Evolutionary conservation across 2,329 filamentous ascomycete genomes (phyloP).

Genomic region (Penicillium crustosum): DNA sequence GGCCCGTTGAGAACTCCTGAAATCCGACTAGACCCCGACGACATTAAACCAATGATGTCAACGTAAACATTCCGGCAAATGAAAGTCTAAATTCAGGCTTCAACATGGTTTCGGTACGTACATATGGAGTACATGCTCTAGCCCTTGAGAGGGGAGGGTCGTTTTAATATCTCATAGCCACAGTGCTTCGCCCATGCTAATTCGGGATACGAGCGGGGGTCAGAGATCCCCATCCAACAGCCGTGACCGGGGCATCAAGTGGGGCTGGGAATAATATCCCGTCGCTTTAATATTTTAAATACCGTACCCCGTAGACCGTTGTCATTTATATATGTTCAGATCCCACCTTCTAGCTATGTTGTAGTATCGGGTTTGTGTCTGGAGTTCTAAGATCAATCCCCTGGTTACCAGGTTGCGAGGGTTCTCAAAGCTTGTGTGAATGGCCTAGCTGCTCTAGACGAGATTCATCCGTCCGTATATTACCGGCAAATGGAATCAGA

Average conservation of each 20-base stretch:
- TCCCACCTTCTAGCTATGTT: neutral
- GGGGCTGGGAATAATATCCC: neutral
- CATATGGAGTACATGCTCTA: no score
- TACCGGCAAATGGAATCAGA: no score
- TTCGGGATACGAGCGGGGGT: neutral
- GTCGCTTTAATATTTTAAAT: no score
- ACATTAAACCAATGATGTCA: neutral
- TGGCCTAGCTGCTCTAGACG: neutral
- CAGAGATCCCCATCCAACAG: neutral
- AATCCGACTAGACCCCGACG: neutral
- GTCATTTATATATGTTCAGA: neutral
- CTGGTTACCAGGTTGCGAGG: neutral
- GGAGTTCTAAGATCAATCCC: neutral
- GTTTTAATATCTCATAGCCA: neutral
- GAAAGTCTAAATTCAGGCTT: neutral
- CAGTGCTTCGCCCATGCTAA: slow-evolving; percentile 4
- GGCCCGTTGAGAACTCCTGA: no score
- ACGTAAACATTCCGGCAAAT: neutral
- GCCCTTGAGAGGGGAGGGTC: neutral
- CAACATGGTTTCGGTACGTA: no score
- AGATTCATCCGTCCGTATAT: no score
- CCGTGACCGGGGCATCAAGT: neutral
- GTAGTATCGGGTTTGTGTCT: neutral
- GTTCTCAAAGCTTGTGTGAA: neutral
- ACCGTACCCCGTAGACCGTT: neutral